Conservation (phyloP, 257 asterid species). For the Nicotiana tomentosiformis region DNA sequence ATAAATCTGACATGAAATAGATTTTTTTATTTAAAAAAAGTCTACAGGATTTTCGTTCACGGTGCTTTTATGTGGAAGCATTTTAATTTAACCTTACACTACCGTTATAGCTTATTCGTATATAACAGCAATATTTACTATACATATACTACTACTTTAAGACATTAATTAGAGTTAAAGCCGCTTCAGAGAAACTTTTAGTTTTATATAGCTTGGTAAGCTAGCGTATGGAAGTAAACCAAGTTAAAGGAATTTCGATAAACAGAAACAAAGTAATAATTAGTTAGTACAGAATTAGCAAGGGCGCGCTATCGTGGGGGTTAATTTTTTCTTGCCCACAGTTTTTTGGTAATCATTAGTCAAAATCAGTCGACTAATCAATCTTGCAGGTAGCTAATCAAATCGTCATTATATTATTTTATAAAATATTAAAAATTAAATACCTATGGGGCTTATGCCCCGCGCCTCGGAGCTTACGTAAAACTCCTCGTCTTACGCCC, state of each 20-base stretch:
- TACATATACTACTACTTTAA: too few species aligned
- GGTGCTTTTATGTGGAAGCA: not conserved
- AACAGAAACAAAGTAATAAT: not conserved
- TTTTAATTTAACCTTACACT: not conserved
- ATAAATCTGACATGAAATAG: not conserved
- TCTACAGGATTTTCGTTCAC: not conserved
- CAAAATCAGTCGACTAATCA: not conserved
- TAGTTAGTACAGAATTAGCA: too few species aligned
- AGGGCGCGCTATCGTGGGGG: not conserved
- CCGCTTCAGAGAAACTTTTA: not conserved
- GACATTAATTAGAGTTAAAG: not conserved
- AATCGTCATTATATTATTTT: too few species aligned
- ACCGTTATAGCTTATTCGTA: not conserved
- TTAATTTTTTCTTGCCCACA: not conserved
- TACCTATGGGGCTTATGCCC: too few species aligned
- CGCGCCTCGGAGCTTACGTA: too few species aligned
- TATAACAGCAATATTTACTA: not conserved
- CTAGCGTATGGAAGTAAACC: not conserved
- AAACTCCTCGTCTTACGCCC: too few species aligned
- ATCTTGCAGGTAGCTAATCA: not conserved
- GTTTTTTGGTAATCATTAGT: not conserved
- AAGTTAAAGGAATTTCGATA: not conserved
- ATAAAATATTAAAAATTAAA: too few species aligned
- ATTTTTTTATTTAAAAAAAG: not conserved
- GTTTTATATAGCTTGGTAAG: too few species aligned